Evolutionary conservation across 345 rosid genomes (phyloP).

Genomic region (Eucalyptus marginata): DNA sequence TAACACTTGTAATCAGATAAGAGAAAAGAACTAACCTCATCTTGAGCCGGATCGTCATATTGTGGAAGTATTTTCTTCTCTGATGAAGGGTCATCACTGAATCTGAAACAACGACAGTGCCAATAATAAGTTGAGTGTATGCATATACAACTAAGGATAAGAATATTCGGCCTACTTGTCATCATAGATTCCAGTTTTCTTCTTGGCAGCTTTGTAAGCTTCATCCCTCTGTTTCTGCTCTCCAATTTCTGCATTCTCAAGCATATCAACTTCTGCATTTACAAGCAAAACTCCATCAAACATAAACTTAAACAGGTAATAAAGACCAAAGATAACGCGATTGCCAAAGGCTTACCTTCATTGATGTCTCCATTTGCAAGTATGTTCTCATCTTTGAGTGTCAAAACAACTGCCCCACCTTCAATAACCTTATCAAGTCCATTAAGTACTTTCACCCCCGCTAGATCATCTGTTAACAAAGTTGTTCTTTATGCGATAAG

Average conservation of each 20-base stretch:
- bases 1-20: background rate
- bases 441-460: slow-evolving; percentile 79
- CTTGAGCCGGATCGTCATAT: slow-evolving; percentile 60
- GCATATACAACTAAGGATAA: background rate
- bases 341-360: slow-evolving; percentile 42
- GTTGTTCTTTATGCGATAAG: background rate
- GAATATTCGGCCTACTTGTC: slow-evolving; percentile 52
- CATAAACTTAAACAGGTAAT: background rate
- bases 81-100: slow-evolving; percentile 63
- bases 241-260: slow-evolving; percentile 96
- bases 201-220: slow-evolving; percentile 88
- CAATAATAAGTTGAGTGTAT: background rate
- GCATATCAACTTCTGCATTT: slow-evolving; percentile 84
- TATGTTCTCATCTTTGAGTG: slow-evolving; percentile 84
- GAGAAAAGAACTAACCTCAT: slow-evolving; percentile 42
- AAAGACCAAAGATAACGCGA: background rate
- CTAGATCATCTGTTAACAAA: slow-evolving; percentile 49
- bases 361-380: slow-evolving; percentile 79
- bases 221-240: slow-evolving; percentile 89
- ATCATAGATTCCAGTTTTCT: slow-evolving; percentile 64
- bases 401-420: slow-evolving; percentile 92
- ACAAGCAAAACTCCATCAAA: slow-evolving; percentile 7
- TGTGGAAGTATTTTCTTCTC: slow-evolving; percentile 93
- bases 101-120: slow-evolving; percentile 27
- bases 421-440: slow-evolving; percentile 90